Conservation (phyloP, 495 filamentous ascomycete genomes). For the Neurospora sp. region DNA sequence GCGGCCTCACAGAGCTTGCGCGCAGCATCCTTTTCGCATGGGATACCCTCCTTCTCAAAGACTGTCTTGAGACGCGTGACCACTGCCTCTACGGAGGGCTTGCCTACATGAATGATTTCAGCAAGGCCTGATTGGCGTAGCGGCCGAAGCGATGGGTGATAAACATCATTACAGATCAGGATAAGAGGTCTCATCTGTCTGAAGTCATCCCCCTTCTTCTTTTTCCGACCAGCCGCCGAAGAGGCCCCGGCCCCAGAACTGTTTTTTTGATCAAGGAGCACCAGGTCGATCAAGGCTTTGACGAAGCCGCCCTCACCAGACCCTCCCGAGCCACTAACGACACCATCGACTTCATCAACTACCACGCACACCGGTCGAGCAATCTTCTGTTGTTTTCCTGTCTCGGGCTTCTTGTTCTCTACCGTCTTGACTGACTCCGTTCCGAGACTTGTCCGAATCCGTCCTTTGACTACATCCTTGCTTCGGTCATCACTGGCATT, state of each 20-base stretch:
- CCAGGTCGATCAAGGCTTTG: slow-evolving; percentile 85
- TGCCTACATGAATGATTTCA: slow-evolving; percentile 87
- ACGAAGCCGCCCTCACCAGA: slow-evolving; percentile 77
- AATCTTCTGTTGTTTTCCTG: slow-evolving; percentile 55
- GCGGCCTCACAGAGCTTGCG: slow-evolving; percentile 83
- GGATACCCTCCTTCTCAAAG: slow-evolving; percentile 77
- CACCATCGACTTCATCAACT: slow-evolving; percentile 94
- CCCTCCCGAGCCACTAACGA: slow-evolving; percentile 65
- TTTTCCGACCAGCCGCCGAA: slow-evolving; percentile 19
- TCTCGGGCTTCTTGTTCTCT: slow-evolving; percentile 47
- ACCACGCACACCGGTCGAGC: slow-evolving; percentile 85
- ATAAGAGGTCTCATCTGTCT: slow-evolving; percentile 79
- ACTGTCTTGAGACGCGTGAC: slow-evolving; percentile 69
- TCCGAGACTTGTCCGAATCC: slow-evolving; percentile 77
- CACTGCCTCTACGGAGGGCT: slow-evolving; percentile 80
- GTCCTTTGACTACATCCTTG: slow-evolving; percentile 70
- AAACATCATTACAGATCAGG: slow-evolving; percentile 96
- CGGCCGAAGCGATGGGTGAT: slow-evolving; percentile 77
- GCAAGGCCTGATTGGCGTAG: slow-evolving; percentile 71
- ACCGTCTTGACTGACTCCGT: slow-evolving; percentile 88
- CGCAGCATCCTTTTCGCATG: slow-evolving; percentile 76
- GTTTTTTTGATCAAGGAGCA: slow-evolving; percentile 78
- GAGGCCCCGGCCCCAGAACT: slow-evolving; percentile 32
- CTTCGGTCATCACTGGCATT: slow-evolving; percentile 77
- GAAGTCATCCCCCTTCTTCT: slow-evolving; percentile 71